Base-by-base conservation (phyloP, 2,329 filamentous ascomycete species). In the Coniochaeta hoffmannii region DNA sequence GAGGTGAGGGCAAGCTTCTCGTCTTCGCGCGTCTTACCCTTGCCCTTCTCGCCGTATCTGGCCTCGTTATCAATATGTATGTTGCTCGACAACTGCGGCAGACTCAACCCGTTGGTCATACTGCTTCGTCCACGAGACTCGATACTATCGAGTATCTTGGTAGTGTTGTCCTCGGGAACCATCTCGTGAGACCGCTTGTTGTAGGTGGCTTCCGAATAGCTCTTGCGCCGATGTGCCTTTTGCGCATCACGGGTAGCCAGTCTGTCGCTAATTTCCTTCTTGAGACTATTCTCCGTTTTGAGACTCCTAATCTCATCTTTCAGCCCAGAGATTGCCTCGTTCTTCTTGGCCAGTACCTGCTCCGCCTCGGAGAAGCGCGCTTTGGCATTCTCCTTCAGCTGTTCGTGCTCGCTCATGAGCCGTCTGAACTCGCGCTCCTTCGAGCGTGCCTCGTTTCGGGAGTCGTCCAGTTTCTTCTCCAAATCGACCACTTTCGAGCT, bases 281-380 rank as follows among this genome's bases (percentile, higher is more conserved):
- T 78, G 2, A 83, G 66, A 1, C 67, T 67, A n/a, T n/a, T n/a
- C 14, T 60, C 61, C 11, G 58, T 62, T 62, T 77, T 78, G 2
- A 83, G 66, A 1, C 67, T 67, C 56, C 72, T 73, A 36, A 83
- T 66, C 59, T 81, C 77, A 60, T 76, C 78, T 65, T 79, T 80
- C 8, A 86, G 73, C 44, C 79, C 74, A 9, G 75, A 69, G 57
- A 85, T 82, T 65, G 81, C 81, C 36, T 74, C 71, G 57, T 84
- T 80, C 55, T 82, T 81, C 59, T 76, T 77, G 54, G 79, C 74
- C 46, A 85, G 61, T 2, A 84, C 78, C 15, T 76, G 73, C 61
- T 78, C 76, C 4, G 79, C 79, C 57, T 86, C 81, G 9, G 72
- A 69, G n/a, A 81, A 77, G 35, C 76, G 76, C 6, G 73, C 66